Conservation (phyloP, 2,329 filamentous ascomycete species). For the Zarea fungicola region DNA sequence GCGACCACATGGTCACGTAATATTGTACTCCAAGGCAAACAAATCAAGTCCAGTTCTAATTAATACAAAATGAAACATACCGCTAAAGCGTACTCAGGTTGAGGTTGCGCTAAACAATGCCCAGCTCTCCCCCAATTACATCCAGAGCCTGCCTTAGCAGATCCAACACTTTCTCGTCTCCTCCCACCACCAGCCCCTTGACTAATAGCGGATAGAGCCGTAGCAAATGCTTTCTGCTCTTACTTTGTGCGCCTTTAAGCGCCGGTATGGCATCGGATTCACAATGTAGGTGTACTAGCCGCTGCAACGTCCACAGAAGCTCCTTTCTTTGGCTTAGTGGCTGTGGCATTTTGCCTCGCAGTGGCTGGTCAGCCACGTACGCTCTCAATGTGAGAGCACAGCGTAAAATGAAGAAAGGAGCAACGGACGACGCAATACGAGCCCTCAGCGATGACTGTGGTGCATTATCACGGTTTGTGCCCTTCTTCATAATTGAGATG, state of each 20-base stretch:
- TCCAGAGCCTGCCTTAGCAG: constrained; percentile 57
- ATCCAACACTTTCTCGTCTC: constrained; percentile 55
- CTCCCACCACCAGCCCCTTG: constrained; percentile 51
- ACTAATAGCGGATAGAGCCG: constrained; percentile 75
- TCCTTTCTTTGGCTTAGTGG: constrained; percentile 77
- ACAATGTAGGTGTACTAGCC: constrained; percentile 62
- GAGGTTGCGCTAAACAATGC: constrained; percentile 22
- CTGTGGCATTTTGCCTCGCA: constrained; percentile 84
- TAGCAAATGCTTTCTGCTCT: constrained; percentile 68
- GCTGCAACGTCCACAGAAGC: constrained; percentile 63
- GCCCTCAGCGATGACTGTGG: constrained; percentile 33
- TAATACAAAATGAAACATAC: not conserved
- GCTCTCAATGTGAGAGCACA: constrained; percentile 74
- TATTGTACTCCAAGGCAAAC: no score
- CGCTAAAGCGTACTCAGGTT: not conserved
- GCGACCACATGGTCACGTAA: no score
- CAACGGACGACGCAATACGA: constrained; percentile 67
- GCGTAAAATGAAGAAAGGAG: constrained; percentile 77
- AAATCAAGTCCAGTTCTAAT: not conserved
- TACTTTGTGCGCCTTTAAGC: constrained; percentile 44
- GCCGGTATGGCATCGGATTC: constrained; percentile 65
- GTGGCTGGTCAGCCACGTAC: constrained; percentile 86
- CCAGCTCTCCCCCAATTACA: constrained; percentile 55
- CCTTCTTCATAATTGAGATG: constrained; percentile 22
- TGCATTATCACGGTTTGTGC: not conserved